Conservation (phyloP, 2,329 filamentous ascomycete species). For the Sporothrix mexicana region DNA sequence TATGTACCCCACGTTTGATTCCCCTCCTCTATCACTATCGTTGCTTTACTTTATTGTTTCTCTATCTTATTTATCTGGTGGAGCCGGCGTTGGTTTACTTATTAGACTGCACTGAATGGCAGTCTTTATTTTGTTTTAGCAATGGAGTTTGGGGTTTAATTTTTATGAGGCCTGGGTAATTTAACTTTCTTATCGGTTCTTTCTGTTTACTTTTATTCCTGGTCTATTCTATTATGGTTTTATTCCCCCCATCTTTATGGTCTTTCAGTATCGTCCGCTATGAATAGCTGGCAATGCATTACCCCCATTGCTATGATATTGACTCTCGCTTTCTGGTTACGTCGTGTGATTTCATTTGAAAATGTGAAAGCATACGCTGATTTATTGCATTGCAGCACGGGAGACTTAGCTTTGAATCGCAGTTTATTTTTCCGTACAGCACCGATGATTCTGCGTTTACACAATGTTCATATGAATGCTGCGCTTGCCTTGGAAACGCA, state of each 20-base stretch:
- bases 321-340: not conserved
- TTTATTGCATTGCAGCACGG: not conserved
- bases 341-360: not conserved
- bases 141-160: not conserved
- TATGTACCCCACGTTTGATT: not conserved
- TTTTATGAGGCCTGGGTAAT: not conserved
- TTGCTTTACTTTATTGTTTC: not conserved
- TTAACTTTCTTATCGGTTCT: not conserved
- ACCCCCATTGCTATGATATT: not conserved
- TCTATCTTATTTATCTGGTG: not conserved
- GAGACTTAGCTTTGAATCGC: slow-evolving; percentile 1
- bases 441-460: no score
- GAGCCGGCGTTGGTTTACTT: slow-evolving; percentile 1
- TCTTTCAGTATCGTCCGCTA: no score
- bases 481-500: no score
- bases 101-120: slow-evolving; percentile 3
- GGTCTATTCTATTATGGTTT: not conserved
- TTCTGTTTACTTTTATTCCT: not conserved
- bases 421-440: not conserved
- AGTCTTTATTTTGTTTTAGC: not conserved
- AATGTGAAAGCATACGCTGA: not conserved
- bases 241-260: slow-evolving; percentile 16
- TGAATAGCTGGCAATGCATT: not conserved
- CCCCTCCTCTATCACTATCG: not conserved
- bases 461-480: no score